Conservation (phyloP, 352 stramenopile genomes). For the Globisporangium carolinianum region DNA sequence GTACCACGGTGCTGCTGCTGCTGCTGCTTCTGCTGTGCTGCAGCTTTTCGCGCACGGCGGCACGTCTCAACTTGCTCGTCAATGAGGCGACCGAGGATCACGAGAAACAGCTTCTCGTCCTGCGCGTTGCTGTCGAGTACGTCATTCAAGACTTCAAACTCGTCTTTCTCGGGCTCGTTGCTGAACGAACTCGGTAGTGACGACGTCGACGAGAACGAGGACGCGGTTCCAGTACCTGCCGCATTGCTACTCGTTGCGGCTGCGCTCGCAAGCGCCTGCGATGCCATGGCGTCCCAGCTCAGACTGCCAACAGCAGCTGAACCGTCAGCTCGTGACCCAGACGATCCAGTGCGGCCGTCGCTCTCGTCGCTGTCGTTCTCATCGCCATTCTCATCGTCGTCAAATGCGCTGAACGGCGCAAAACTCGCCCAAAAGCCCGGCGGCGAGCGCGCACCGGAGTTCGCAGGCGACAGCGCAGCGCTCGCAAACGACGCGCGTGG, state of each 20-base stretch:
- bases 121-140: slow-evolving; percentile 45
- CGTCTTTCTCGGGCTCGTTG: slow-evolving; percentile 52
- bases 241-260: slow-evolving; percentile 17
- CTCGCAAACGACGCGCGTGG: slow-evolving; percentile 14
- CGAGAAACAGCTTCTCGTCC: slow-evolving; percentile 74
- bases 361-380: slow-evolving; percentile 13
- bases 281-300: slow-evolving; percentile 56
- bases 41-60: slow-evolving; percentile 8
- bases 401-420: slow-evolving; percentile 50
- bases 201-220: not conserved
- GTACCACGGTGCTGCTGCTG: too few relatives aligned
- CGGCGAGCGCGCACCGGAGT: slow-evolving; percentile 48
- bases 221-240: not conserved
- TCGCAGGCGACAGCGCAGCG: slow-evolving; percentile 18
- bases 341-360: not conserved
- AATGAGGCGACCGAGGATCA: slow-evolving; percentile 50
- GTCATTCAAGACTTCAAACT: slow-evolving; percentile 71
- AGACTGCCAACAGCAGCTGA: not conserved
- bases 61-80: slow-evolving; percentile 53
- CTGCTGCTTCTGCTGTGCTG: too few relatives aligned
- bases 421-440: slow-evolving; percentile 77
- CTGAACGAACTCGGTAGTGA: slow-evolving; percentile 18
- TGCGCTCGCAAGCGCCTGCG: slow-evolving; percentile 38
- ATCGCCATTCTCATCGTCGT: slow-evolving; percentile 49
- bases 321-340: too few relatives aligned